These are phyloP conservation scores for Jaltomata sinuosa DNA, from an alignment of 257 asterid genomes.

Conservation along the genomic window DNA sequence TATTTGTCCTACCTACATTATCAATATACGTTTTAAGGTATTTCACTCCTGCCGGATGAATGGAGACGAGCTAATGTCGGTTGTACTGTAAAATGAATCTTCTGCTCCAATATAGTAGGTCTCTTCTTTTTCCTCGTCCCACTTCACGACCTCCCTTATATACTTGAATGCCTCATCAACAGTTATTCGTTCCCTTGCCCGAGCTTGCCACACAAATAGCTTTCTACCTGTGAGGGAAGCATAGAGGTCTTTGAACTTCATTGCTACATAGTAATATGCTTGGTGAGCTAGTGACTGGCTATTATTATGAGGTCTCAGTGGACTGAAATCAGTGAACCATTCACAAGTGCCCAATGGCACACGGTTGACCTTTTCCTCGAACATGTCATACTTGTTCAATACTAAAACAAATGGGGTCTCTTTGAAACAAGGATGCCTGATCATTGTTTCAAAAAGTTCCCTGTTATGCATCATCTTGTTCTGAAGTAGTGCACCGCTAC, in stretches of 20 bases:
- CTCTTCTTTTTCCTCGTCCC: conserved; percentile 89
- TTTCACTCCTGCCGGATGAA: conserved; percentile 34
- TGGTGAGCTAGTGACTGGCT: conserved; percentile 76
- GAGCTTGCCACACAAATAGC: conserved; percentile 80
- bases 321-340: conserved; percentile 80
- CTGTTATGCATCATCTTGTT: conserved; percentile 84
- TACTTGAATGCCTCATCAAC: conserved; percentile 85
- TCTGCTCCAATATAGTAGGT: conserved; percentile 40
- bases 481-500: conserved; percentile 27
- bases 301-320: conserved; percentile 55
- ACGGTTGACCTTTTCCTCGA: conserved; percentile 68
- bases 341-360: conserved; percentile 61
- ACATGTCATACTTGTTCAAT: conserved; percentile 78
- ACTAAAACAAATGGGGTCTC: conserved; percentile 72
- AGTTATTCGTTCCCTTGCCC: conserved; percentile 66
- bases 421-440: conserved; percentile 66
- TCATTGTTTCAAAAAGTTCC: conserved; percentile 64
- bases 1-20: conserved; percentile 28
- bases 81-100: conserved; percentile 89
- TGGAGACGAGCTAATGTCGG: conserved; percentile 66
- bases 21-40: not conserved
- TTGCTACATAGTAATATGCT: conserved; percentile 78
- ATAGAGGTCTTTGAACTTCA: conserved; percentile 88
- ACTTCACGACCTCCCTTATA: conserved; percentile 71
- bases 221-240: conserved; percentile 56